phyloP scores from a whole-genome alignment of 2,329 filamentous ascomycete genomes.

The Epichloe bromicola region DNA sequence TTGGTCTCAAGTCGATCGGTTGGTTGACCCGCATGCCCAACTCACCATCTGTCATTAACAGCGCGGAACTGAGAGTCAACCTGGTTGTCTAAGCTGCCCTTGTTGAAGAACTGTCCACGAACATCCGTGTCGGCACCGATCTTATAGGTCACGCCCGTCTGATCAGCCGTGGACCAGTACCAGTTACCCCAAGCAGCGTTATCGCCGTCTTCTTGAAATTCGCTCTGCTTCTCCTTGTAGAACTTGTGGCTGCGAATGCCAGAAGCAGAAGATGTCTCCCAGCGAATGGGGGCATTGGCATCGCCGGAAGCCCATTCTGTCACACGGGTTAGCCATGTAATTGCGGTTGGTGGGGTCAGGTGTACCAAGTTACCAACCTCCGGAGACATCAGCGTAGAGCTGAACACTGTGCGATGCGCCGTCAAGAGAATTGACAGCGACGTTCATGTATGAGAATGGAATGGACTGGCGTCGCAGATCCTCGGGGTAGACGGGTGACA shows the following conservation, averaged over 20 bases:
- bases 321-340: no score
- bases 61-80: constrained; percentile 48
- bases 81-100: constrained; percentile 48
- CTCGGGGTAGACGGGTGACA: constrained; percentile 55
- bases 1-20: not conserved
- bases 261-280: constrained; percentile 41
- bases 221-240: constrained; percentile 43
- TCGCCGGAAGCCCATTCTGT: constrained; percentile 63
- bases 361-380: constrained; percentile 7
- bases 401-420: constrained; percentile 50
- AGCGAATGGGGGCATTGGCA: constrained; percentile 39
- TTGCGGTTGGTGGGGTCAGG: no score
- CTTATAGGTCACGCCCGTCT: constrained; percentile 47
- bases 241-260: constrained; percentile 53
- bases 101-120: constrained; percentile 50
- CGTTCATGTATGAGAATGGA: constrained; percentile 56
- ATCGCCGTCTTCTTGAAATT: constrained; percentile 56
- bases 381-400: constrained; percentile 58
- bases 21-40: constrained; percentile 1
- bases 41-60: constrained; percentile 22
- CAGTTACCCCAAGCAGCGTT: constrained; percentile 72
- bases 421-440: constrained; percentile 49
- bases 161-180: constrained; percentile 55
- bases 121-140: constrained; percentile 54
- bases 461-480: constrained; percentile 57